Conservation (phyloP, 1,284 basidiomycete genomes). For the Ustilago lituana region DNA sequence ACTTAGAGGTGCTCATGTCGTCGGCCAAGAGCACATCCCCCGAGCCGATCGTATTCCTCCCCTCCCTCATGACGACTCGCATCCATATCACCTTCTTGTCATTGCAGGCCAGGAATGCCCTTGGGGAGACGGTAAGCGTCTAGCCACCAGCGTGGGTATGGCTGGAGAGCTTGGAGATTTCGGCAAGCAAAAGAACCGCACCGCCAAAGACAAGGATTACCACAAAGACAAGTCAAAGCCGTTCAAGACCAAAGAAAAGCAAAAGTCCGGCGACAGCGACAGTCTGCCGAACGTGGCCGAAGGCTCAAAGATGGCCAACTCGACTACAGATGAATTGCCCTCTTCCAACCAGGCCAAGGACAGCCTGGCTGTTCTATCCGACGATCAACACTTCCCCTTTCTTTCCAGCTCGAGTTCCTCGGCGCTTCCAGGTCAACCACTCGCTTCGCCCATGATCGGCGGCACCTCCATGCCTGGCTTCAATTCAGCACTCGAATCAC, state of each 20-base stretch:
- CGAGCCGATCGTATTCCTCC: conserved; percentile 58
- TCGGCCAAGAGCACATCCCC: conserved; percentile 52
- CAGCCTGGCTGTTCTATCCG: conserved; percentile 3
- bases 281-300: conserved; percentile 1
- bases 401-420: conserved; percentile 16
- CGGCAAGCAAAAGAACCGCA: conserved; percentile 38
- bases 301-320: neutral
- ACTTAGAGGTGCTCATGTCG: conserved; percentile 38
- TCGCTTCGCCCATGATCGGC: conserved; percentile 42
- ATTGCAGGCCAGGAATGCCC: conserved; percentile 76
- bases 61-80: conserved; percentile 66
- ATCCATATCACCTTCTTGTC: conserved; percentile 83
- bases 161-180: conserved; percentile 61
- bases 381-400: conserved; percentile 26
- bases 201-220: conserved; percentile 36
- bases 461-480: conserved; percentile 27
- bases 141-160: conserved; percentile 59
- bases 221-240: conserved; percentile 41
- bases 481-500: conserved; percentile 2
- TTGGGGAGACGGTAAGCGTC: conserved; percentile 60
- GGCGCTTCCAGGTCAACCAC: conserved; percentile 24
- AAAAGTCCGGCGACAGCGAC: conserved; percentile 35
- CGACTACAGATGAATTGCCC: conserved; percentile 9
- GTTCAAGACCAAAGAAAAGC: conserved; percentile 41
- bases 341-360: conserved; percentile 3